phyloP scores from a whole-genome alignment of 768 basidiomycete species.

The Coprinellus micaceus region DNA sequence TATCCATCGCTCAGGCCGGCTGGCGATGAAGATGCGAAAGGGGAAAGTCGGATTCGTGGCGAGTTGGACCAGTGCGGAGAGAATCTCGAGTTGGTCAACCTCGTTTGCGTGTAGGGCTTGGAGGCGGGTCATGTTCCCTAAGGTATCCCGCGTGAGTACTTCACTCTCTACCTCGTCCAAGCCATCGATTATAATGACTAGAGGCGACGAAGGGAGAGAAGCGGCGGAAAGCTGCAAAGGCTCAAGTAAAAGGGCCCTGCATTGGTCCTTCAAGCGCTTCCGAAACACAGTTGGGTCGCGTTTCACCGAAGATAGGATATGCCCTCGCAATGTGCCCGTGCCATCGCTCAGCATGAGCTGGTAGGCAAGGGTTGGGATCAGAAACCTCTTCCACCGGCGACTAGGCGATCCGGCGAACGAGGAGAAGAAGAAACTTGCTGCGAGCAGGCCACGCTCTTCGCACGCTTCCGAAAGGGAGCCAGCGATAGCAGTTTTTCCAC shows the following conservation, averaged over 20 bases:
- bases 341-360: background rate
- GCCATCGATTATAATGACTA: conserved; percentile 10
- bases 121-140: background rate
- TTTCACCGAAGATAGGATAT: background rate
- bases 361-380: conserved; percentile 3
- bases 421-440: conserved; percentile 13
- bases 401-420: background rate
- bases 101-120: background rate
- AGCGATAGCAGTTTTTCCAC: conserved; percentile 11
- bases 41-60: background rate
- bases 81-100: conserved; percentile 1
- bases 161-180: conserved; percentile 10
- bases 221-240: background rate
- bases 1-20: conserved; percentile 7
- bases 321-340: background rate
- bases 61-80: background rate
- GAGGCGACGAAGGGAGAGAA: background rate
- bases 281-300: conserved; percentile 1
- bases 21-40: conserved; percentile 6
- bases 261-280: background rate
- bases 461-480: conserved; percentile 7
- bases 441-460: conserved; percentile 1
- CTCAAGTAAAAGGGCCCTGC: background rate
- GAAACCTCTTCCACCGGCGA: background rate
- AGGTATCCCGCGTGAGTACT: too few species aligned